Percentiles rank a stretch among this genome's conserved stretches.
Evolutionary conservation across 2,329 filamentous ascomycete genomes (phyloP).

Genomic region (Venturia asperata): DNA sequence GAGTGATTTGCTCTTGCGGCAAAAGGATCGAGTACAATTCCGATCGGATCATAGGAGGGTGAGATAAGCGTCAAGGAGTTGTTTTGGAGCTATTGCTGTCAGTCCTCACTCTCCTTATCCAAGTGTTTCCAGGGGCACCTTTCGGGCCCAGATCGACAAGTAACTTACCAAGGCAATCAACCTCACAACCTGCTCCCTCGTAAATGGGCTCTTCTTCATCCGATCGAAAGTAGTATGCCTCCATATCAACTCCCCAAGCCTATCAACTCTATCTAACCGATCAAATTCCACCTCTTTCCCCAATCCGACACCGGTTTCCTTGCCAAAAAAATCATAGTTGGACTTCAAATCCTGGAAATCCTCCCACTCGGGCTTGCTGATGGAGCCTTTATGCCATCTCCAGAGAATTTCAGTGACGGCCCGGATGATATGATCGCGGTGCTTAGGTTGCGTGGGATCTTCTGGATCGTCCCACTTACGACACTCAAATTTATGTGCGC

Average conservation of each 20-base stretch:
- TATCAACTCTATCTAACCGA: background rate
- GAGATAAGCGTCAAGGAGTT: conserved; percentile 54
- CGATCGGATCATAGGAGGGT: conserved; percentile 50
- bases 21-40: conserved; percentile 51
- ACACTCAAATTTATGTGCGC: conserved; percentile 54
- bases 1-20: conserved; percentile 54
- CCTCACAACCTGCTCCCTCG: conserved; percentile 4
- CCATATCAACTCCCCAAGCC: conserved; percentile 1
- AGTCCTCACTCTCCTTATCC: background rate
- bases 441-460: conserved; percentile 35
- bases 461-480: conserved; percentile 38
- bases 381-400: conserved; percentile 34
- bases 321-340: conserved; percentile 36
- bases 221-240: conserved; percentile 10
- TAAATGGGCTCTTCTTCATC: conserved; percentile 4
- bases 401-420: conserved; percentile 49
- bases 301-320: background rate
- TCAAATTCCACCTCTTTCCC: background rate
- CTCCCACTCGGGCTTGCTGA: conserved; percentile 37
- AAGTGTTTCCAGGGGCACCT: background rate
- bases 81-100: conserved; percentile 25
- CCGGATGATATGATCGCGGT: conserved; percentile 49
- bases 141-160: background rate
- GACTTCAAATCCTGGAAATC: conserved; percentile 40
- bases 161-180: conserved; percentile 5